phyloP scores from a whole-genome alignment of 768 basidiomycete genomes.

The Mycena sanguinolenta region DNA sequence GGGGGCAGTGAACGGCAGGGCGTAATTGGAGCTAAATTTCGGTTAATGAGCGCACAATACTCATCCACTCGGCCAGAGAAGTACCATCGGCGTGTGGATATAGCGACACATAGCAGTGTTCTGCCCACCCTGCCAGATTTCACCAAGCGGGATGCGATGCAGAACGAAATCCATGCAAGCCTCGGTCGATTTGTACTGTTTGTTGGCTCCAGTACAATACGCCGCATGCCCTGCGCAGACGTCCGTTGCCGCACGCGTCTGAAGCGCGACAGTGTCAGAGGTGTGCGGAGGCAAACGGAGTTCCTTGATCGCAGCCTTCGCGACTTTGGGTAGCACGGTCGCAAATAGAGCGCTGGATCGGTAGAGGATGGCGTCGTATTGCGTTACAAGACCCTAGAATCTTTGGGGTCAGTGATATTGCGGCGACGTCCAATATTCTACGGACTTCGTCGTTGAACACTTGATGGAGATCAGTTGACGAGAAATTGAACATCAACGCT shows the following conservation, averaged over 20 bases:
- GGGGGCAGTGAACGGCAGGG: constrained; percentile 15
- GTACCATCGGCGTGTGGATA: constrained; percentile 16
- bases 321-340: constrained; percentile 2
- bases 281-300: constrained; percentile 3
- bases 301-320: neutral
- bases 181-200: constrained; percentile 9
- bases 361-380: constrained; percentile 7
- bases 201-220: constrained; percentile 1
- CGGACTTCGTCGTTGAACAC: constrained; percentile 14
- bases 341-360: neutral
- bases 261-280: neutral
- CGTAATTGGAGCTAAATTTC: constrained; percentile 1
- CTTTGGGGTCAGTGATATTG: neutral
- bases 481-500: neutral
- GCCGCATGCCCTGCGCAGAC: constrained; percentile 8
- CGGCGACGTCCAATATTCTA: too few species aligned
- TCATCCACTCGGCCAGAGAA: neutral
- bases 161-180: constrained; percentile 1
- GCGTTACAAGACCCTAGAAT: neutral
- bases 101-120: constrained; percentile 20
- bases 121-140: constrained; percentile 20
- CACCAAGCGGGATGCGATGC: constrained; percentile 6
- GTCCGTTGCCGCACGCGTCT: constrained; percentile 10
- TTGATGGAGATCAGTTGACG: neutral
- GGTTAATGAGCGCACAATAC: too few species aligned